Evolutionary conservation across 257 asterid species (phyloP), one percentile per base, ranked within the genome.

Genomic region (Solanum megistacrolobum): DNA sequence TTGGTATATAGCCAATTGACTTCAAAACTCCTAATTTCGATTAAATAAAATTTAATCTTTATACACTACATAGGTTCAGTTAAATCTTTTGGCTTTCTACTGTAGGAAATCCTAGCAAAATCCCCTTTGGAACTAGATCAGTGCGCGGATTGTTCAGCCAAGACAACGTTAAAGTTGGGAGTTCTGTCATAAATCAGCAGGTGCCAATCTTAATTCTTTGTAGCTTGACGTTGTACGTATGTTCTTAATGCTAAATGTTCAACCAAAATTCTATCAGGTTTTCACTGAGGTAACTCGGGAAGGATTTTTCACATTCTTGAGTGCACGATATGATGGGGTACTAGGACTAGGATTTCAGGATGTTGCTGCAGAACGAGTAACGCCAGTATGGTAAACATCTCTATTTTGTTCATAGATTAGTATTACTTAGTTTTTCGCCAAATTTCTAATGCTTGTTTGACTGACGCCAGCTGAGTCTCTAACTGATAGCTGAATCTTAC

Each of bases 301-400:
- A 83, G 88, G 89, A 74, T 25, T 86, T 86, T 78, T 89, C 89
- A 60, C 90, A 12, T 91, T 91, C 86, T 60, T 88, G 74, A 68
- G 46, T 58, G 90, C 90, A n/a, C 88, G 83, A 27, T 91, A 85
- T 69, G 92, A 91, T 86, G 92, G 92, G 4, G 88, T 91, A 21
- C 88, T 91, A 72, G 92, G 92, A 72, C 90, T 91, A 66, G 92
- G 92, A 60, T 91, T 91, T 87, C 90, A 88, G 86, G 90, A 91
- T 27, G 66, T 16, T 27, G 85, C 85, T 79, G 85, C 66, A 76
- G 90, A 89, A 18, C 71, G 35, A 29, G 91, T 84, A 25, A 87
- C 87, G 31, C 91, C 91, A 48, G 90, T 91, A 43, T 91, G 92
- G 91, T 91, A 79, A 79, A 43, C 48, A 25, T 78, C 7, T 43